Conservation (phyloP, 768 basidiomycete genomes). For the Fibroporia radiculosa region DNA sequence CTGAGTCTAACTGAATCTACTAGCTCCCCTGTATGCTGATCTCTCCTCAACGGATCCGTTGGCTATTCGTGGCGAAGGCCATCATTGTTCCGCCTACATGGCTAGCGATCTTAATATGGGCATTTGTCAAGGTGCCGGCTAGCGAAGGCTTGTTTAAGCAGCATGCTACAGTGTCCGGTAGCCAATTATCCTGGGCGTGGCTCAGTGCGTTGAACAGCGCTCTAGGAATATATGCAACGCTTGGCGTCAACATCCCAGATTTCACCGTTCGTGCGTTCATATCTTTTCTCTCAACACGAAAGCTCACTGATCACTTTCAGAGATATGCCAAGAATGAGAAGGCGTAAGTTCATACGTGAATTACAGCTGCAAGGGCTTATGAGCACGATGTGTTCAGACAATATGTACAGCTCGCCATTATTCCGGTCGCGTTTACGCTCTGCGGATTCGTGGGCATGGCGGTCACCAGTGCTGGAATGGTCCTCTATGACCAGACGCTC, state of each 20-base stretch:
- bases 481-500: conserved; percentile 54
- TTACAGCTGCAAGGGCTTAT: too few relatives aligned
- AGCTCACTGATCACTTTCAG: conserved; percentile 21
- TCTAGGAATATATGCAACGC: conserved; percentile 64
- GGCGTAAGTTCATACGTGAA: conserved; percentile 35
- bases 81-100: conserved; percentile 36
- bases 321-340: conserved; percentile 67
- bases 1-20: neutral
- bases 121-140: conserved; percentile 59
- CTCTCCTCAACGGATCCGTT: conserved; percentile 70
- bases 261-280: conserved; percentile 42
- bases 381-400: conserved; percentile 33
- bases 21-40: conserved; percentile 68
- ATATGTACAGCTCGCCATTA: conserved; percentile 67
- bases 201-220: conserved; percentile 69
- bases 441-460: conserved; percentile 76
- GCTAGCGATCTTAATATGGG: conserved; percentile 70
- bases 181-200: conserved; percentile 69
- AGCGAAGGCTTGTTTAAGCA: conserved; percentile 45
- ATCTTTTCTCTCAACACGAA: neutral
- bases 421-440: conserved; percentile 71
- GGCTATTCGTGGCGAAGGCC: conserved; percentile 64
- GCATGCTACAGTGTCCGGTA: conserved; percentile 44
- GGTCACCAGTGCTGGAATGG: conserved; percentile 68
- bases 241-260: conserved; percentile 79